A percentile compares a stretch with the other conserved stretches of the same genome.
Conservation (phyloP, 2,329 filamentous ascomycete genomes). For the Onygena corvina region DNA sequence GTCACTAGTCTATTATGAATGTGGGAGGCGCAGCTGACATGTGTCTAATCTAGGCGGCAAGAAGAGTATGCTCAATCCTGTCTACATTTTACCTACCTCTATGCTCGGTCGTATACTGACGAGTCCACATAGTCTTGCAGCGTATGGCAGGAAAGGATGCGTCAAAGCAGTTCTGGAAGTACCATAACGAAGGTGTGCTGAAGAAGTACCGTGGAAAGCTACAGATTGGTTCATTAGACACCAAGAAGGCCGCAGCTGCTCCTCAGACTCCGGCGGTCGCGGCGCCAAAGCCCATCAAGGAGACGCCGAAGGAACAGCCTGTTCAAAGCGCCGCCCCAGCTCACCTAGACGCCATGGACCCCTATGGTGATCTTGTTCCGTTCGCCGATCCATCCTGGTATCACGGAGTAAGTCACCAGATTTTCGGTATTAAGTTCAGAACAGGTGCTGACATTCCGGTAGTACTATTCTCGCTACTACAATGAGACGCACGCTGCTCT, state of each 20-base stretch:
- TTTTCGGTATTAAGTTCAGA: conserved; percentile 2
- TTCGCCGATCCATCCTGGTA: conserved; percentile 93
- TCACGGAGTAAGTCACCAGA: conserved; percentile 57
- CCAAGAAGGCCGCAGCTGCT: conserved; percentile 55
- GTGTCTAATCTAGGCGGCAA: conserved; percentile 12
- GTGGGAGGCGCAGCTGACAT: neutral
- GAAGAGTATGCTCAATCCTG: conserved; percentile 12
- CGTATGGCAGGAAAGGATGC: conserved; percentile 55
- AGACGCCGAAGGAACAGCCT: conserved; percentile 42
- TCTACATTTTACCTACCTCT: neutral
- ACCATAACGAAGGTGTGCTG: conserved; percentile 49
- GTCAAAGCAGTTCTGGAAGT: conserved; percentile 57
- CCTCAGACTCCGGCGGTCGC: conserved; percentile 30
- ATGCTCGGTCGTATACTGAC: neutral
- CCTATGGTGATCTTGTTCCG: conserved; percentile 75
- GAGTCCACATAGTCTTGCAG: conserved; percentile 43
- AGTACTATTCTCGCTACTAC: conserved; percentile 95
- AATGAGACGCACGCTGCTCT: conserved; percentile 88
- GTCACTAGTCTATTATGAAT: neutral
- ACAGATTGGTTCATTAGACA: conserved; percentile 64
- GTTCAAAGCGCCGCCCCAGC: conserved; percentile 43
- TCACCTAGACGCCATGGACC: conserved; percentile 56
- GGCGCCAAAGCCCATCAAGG: conserved; percentile 27
- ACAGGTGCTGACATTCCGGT: conserved; percentile 7
- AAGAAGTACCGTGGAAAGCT: conserved; percentile 52